Evolutionary conservation across 129 eudicot species (phyloP).

Genomic region (Ambrosia trifida): DNA sequence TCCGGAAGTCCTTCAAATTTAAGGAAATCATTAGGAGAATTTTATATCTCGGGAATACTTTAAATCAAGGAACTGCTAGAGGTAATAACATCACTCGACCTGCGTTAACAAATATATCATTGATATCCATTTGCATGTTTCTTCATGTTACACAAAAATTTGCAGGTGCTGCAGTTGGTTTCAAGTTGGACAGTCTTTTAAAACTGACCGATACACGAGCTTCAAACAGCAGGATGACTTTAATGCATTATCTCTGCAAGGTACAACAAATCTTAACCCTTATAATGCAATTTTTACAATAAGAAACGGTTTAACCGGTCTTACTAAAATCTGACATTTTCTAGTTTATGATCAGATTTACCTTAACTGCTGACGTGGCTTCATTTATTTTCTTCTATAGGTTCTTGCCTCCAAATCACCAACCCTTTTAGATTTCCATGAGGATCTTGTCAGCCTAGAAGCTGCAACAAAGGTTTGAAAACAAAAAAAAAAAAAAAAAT

Average conservation of each 20-base stretch:
- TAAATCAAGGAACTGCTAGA: slow-evolving; percentile 90
- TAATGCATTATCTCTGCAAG: slow-evolving; percentile 98
- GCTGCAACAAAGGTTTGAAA: slow-evolving; percentile 76
- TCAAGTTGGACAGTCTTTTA: slow-evolving; percentile 91
- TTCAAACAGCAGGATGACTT: slow-evolving; percentile 80
- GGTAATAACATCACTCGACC: slow-evolving; percentile 43
- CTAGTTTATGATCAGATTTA: too few species aligned
- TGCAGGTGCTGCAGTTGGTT: slow-evolving; percentile 89
- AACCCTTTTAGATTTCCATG: slow-evolving; percentile 75
- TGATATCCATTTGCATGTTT: neutral
- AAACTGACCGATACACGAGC: slow-evolving; percentile 91
- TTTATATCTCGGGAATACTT: slow-evolving; percentile 66
- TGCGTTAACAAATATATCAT: slow-evolving; percentile 8
- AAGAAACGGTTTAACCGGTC: too few species aligned
- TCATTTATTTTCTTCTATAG: slow-evolving; percentile 37
- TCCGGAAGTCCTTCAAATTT: slow-evolving; percentile 66
- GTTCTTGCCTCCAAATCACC: slow-evolving; percentile 79
- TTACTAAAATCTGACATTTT: too few species aligned
- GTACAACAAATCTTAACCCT: slow-evolving; percentile 32
- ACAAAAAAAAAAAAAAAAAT: neutral
- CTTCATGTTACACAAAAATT: slow-evolving; percentile 5
- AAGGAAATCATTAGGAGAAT: slow-evolving; percentile 76
- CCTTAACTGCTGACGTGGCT: neutral
- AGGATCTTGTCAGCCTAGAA: slow-evolving; percentile 82
- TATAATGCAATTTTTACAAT: neutral